phyloP scores from a whole-genome alignment of 495 filamentous ascomycete species.

The Lasiosphaeris hirsuta region DNA sequence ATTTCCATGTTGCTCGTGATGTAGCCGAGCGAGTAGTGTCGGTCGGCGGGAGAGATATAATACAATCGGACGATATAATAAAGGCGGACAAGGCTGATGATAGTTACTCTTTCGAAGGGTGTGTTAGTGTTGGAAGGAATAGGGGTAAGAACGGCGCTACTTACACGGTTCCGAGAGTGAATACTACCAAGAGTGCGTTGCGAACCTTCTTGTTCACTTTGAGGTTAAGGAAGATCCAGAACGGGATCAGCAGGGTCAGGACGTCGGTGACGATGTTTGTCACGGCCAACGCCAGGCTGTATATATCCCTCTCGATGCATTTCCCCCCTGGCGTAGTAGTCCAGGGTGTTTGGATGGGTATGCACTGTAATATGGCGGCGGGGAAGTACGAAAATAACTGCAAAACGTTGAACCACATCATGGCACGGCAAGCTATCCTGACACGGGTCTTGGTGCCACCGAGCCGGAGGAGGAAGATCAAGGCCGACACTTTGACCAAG shows the following conservation, averaged over 20 bases:
- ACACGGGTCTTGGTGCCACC: conserved; percentile 39
- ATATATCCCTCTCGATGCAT: conserved; percentile 45
- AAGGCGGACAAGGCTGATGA: conserved; percentile 39
- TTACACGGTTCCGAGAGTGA: conserved; percentile 45
- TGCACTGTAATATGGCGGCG: conserved; percentile 55
- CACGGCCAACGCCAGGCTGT: conserved; percentile 38
- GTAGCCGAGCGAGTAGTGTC: conserved; percentile 40
- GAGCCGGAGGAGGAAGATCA: conserved; percentile 54
- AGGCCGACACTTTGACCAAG: conserved; percentile 54
- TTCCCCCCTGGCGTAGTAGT: conserved; percentile 27
- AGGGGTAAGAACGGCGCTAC: conserved; percentile 8
- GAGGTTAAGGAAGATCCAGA: conserved; percentile 43
- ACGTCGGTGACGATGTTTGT: conserved; percentile 50
- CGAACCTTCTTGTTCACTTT: conserved; percentile 41
- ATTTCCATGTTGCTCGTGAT: conserved; percentile 46
- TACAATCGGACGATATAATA: conserved; percentile 25
- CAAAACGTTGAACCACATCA: conserved; percentile 44
- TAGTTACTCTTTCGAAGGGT: conserved; percentile 40
- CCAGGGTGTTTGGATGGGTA: conserved; percentile 44
- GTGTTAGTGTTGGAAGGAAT: conserved; percentile 2
- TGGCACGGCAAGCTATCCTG: conserved; percentile 38
- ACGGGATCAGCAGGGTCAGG: conserved; percentile 42
- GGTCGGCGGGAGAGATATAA: conserved; percentile 24
- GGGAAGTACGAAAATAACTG: conserved; percentile 51
- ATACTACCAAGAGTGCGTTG: conserved; percentile 42